A percentile compares a stretch with the other conserved stretches of the same genome.
Evolutionary conservation across 495 filamentous ascomycete species (phyloP).

Genomic region (Aspergillus leporis): DNA sequence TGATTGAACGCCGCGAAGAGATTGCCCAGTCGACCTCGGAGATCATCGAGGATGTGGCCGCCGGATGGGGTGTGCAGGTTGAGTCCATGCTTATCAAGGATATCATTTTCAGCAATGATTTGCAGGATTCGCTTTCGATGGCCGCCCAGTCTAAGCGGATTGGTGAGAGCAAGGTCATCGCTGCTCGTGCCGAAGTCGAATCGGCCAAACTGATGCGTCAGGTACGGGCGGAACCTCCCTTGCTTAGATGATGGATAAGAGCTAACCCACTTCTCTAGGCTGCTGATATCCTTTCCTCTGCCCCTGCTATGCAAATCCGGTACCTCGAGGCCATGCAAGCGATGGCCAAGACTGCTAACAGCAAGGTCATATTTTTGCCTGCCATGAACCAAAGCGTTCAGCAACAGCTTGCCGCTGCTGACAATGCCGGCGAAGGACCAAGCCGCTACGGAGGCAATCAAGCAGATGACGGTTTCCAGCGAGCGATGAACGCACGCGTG

Average conservation of each 20-base stretch:
- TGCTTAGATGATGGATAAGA: neutral
- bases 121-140: slow-evolving; percentile 98
- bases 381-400: slow-evolving; percentile 51
- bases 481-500: slow-evolving; percentile 79
- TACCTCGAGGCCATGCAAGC: slow-evolving; percentile 99
- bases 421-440: slow-evolving; percentile 59
- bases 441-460: slow-evolving; percentile 45
- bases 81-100: slow-evolving; percentile 99
- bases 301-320: slow-evolving; percentile 97
- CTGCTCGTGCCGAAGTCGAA: slow-evolving; percentile 95
- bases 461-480: slow-evolving; percentile 66
- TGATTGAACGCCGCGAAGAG: slow-evolving; percentile 98
- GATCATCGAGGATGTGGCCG: slow-evolving; percentile 95
- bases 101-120: slow-evolving; percentile 93
- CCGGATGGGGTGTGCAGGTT: slow-evolving; percentile 92
- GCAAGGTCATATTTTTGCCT: slow-evolving; percentile 96
- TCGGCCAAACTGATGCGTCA: slow-evolving; percentile 96
- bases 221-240: slow-evolving; percentile 26
- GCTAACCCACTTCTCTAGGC: slow-evolving; percentile 42
- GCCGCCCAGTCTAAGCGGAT: slow-evolving; percentile 99
- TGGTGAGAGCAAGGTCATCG: slow-evolving; percentile 97
- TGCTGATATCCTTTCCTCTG: slow-evolving; percentile 89
- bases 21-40: slow-evolving; percentile 91
- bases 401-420: slow-evolving; percentile 51
- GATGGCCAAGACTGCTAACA: slow-evolving; percentile 95